Evolutionary conservation across 2,329 filamentous ascomycete species (phyloP).

Genomic region (Fusarium agapanthi): DNA sequence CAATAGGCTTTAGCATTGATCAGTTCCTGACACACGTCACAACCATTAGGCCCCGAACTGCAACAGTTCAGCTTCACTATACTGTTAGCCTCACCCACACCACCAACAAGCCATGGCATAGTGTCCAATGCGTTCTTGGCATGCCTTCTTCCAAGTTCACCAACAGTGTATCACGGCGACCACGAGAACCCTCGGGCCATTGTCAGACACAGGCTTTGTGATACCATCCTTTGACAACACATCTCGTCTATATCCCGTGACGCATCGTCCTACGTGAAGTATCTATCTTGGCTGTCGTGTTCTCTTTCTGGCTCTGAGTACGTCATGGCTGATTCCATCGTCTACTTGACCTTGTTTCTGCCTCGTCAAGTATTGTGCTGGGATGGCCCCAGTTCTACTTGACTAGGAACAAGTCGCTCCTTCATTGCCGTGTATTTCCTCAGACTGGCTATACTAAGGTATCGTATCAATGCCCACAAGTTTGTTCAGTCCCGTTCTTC

Average conservation of each 20-base stretch:
- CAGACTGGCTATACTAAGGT: neutral
- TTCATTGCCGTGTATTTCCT: neutral
- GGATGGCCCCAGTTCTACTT: neutral
- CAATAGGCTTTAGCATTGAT: neutral
- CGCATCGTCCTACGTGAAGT: conserved; percentile 1
- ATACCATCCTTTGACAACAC: conserved; percentile 20
- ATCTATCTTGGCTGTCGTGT: neutral
- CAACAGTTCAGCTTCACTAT: neutral
- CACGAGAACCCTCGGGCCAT: conserved; percentile 7
- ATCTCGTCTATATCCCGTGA: conserved; percentile 26
- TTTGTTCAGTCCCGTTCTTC: neutral
- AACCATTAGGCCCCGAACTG: neutral
- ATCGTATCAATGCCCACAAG: neutral
- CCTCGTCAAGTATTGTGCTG: neutral
- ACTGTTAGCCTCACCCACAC: neutral
- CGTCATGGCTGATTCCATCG: neutral
- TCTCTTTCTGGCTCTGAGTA: neutral
- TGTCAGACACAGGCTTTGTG: conserved; percentile 12
- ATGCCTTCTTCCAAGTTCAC: neutral
- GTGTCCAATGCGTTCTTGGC: neutral
- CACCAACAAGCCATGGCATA: neutral
- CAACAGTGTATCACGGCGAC: neutral
- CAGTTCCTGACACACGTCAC: neutral
- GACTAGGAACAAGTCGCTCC: neutral
- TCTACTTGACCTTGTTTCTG: neutral